Base-by-base conservation (phyloP, 192 early-diverging fungal species). In the Rhizoclosmatium globosum region DNA sequence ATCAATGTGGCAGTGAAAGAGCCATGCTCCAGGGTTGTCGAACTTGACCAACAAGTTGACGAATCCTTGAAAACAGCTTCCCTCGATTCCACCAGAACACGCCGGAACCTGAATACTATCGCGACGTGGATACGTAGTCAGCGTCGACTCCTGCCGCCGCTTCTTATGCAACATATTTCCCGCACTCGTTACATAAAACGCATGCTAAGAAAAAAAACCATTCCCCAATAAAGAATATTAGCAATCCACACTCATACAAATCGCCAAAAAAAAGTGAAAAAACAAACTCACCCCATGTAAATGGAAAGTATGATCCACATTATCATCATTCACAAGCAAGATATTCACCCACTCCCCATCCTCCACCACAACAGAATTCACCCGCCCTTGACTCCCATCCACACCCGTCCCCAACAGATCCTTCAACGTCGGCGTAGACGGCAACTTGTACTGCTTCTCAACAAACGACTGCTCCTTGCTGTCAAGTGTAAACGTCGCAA, bases 1-100 rank as follows among this genome's bases (percentile, higher is more conserved):
- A 59, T 92, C 88, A 76, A 94, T 92, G 73, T 95, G 95, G 85
- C 95, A 97, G 84, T 95, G 95, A 87, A 95, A 91, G 58, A 93
- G 79, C 93, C 93, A 94, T 85, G 68, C 94, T 64, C 94, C 94
- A 15, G 93, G 92, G 84, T 95, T 95, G 80, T 95, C 91, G 45
- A 68, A 68, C 9, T 68, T 7, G 13, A 68, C 45, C 62, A 64
- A 21, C 0, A 64, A 11, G 11, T 11, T 41, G 21, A 64, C 62
- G 21, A 64, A 64, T 64, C 62, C 62, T 17, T 6, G 62, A 64
- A 11, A 39, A 42, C 62, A 64, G 6, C 7, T 21, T 64, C 62
- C 62, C 23, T 64, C 62, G 7, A 7, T 21, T 23, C 13, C 23
- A 0, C 62, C 62, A 21, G 21, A 7, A 42, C 62, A 64, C 21